Base-by-base conservation (phyloP, 2,329 filamentous ascomycete species). In the Calonectria ilicicola region DNA sequence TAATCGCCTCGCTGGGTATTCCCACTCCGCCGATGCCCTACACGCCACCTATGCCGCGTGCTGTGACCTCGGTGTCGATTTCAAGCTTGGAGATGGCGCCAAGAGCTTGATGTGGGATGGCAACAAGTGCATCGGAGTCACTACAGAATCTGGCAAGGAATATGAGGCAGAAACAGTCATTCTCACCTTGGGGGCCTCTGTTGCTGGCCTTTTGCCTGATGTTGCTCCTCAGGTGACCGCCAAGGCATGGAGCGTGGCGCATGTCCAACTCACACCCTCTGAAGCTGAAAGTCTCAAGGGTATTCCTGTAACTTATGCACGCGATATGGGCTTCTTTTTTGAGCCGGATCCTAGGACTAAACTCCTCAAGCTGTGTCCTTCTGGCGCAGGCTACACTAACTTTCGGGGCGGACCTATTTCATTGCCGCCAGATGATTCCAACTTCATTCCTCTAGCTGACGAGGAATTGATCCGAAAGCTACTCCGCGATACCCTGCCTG, bases 311-410 rank as follows among this genome's bases (percentile, higher is more conserved):
- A 90, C 87, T 0, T 90, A 91, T 72, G 87, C 87, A 1, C 86
- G 90, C 7, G 90, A 92, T 74, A 83, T 92, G 1, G 90, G 90
- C 0, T 92, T 92, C 83, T 90, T 91, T 81, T 92, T 92, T 74
- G 91, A 92, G 80, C 90, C 91, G 0, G 91, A 92, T 75, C 86
- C 85, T 0, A 83, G 85, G 74, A 91, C 89, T 0, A 85, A 86
- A 19, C 80, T 91, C 17, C 81, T 92, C 53, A 92, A 92, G 81
- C 77, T 92, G 14, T 91, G 89, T 75, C 88, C 89, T 0, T 85
- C 88, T 76, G 89, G 89, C 4, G 88, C 86, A 2, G 91, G 90
- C 0, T 90, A 91, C 75, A 88, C 86, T 7, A 87, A 89, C 63
- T 70, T 60, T 9, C 56, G 65, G 29, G 21, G 46, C 7, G 46